Base-by-base conservation (phyloP, 495 filamentous ascomycete genomes). In the Trichodelitschia bisporula region DNA sequence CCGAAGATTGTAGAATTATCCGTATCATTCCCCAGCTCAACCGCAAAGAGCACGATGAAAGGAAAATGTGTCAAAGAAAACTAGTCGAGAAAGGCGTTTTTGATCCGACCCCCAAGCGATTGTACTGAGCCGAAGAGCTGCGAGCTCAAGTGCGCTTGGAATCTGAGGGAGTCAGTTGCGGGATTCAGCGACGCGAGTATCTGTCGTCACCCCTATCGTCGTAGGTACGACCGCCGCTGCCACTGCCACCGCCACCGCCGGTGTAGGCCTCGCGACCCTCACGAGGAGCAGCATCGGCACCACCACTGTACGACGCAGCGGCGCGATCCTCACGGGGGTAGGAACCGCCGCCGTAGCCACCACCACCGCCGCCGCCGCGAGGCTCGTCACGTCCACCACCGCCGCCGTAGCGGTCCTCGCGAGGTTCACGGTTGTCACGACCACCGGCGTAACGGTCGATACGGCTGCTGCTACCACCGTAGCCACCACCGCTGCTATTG, bases 381-480 rank as follows among this genome's bases (percentile, higher is more conserved):
- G 31, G 29, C 15, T 34, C 43, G 30, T 57, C 52, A 33, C 51
- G 52, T 26, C 54, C 59, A 39, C 62, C 56, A 38, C 61, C 56
- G 33, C 64, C 56, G 40, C 58, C 53, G 42, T 74, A 69, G 41
- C 69, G 65, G 39, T 69, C 62, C 14, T 63, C 56, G 26, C 66
- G 60, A 30, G 59, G 60, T 47, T 77, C 76, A 32, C 72, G 66
- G 36, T 77, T 72, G 35, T 66, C 60, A 31, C 6, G 6, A n/a
- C 30, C 20, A 26, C 34, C 23, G n/a, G 18, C 17, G 29, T 33
- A 27, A 18, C 26, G 5, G 15, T 14, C 8, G 15, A 5, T 14
- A 29, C 26, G 10, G 15, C 26, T 5, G 26, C 26, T 14, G 26
- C 14, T 6, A 29, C 14, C 26, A 15, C 26, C 8, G 26, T 14